These are phyloP conservation scores for Solanum medicagineum DNA, from an alignment of 257 asterid species.

Conservation along the genomic window DNA sequence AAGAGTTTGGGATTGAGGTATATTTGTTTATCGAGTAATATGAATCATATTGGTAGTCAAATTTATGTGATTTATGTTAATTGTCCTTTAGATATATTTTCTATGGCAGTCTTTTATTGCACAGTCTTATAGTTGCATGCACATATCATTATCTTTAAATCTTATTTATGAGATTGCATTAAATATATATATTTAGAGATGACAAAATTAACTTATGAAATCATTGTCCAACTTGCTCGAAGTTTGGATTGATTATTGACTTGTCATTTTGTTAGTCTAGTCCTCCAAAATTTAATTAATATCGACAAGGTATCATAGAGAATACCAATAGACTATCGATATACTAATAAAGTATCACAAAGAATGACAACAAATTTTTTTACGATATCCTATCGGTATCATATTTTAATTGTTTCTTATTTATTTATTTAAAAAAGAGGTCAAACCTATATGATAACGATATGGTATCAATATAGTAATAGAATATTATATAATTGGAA, in stretches of 20 bases:
- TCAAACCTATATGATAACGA: no score
- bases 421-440: no score
- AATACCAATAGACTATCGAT: no score
- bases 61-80: not conserved
- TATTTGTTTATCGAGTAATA: not conserved
- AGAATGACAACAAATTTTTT: no score
- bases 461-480: no score
- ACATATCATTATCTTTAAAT: not conserved
- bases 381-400: no score
- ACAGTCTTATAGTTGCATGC: not conserved
- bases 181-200: not conserved
- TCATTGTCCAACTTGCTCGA: not conserved
- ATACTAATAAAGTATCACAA: no score
- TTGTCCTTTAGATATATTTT: not conserved
- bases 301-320: no score
- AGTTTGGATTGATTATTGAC: not conserved
- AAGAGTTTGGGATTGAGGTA: not conserved
- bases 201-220: not conserved
- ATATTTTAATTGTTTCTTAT: no score
- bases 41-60: not conserved
- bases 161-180: no score
- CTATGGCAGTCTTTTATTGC: not conserved
- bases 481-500: no score
- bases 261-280: not conserved
- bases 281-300: not conserved